These are phyloP conservation scores for Wallacemonas rigidus DNA, from an alignment of 208 protist species.

Conservation along the genomic window DNA sequence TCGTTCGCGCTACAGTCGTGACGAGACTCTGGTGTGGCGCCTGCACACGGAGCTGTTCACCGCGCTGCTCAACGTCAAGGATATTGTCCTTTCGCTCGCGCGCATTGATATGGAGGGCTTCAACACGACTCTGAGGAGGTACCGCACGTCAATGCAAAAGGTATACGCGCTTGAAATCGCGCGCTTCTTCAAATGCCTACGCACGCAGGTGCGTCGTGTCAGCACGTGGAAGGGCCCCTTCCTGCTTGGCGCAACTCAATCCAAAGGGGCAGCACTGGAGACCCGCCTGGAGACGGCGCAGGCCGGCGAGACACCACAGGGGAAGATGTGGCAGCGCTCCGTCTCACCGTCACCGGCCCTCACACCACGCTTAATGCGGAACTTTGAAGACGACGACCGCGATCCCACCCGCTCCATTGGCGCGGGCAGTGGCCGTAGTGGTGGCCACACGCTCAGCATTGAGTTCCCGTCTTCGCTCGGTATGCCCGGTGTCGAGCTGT, in stretches of 20 bases:
- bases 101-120: slow-evolving; percentile 76
- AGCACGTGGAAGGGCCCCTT: slow-evolving; percentile 49
- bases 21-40: slow-evolving; percentile 69
- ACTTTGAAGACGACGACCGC: slow-evolving; percentile 33
- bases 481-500: slow-evolving; percentile 45
- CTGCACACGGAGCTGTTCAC: slow-evolving; percentile 61
- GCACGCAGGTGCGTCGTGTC: slow-evolving; percentile 56
- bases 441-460: slow-evolving; percentile 38
- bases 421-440: slow-evolving; percentile 21
- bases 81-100: slow-evolving; percentile 66
- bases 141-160: slow-evolving; percentile 81
- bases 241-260: slow-evolving; percentile 54
- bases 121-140: slow-evolving; percentile 66
- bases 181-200: slow-evolving; percentile 75
- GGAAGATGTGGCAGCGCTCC: slow-evolving; percentile 30
- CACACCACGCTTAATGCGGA: slow-evolving; percentile 48
- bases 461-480: slow-evolving; percentile 49
- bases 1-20: slow-evolving; percentile 54
- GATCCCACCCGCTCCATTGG: slow-evolving; percentile 10
- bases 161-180: slow-evolving; percentile 75
- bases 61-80: slow-evolving; percentile 57
- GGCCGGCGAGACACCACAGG: slow-evolving; percentile 44
- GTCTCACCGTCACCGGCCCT: slow-evolving; percentile 36
- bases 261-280: slow-evolving; percentile 37
- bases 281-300: slow-evolving; percentile 54